phyloP scores from a whole-genome alignment of 495 filamentous ascomycete species.

The Talaromyces wortmannii region DNA sequence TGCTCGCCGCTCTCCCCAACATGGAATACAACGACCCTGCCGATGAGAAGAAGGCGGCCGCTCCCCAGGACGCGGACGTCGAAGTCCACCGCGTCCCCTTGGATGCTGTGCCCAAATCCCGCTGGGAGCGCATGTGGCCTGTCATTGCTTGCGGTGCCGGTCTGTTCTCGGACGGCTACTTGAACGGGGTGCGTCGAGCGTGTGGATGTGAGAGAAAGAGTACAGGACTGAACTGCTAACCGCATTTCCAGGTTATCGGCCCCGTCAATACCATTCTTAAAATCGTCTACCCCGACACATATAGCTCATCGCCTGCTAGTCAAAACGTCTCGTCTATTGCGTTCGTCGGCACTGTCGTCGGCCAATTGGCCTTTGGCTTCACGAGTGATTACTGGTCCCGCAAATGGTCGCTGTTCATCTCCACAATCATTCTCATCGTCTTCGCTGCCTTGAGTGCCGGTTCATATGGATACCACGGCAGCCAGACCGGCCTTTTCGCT shows the following conservation, averaged over 20 bases:
- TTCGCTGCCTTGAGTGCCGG: constrained; percentile 76
- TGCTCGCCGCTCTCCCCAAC: neutral
- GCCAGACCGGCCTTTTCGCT: constrained; percentile 61
- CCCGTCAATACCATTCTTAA: constrained; percentile 66
- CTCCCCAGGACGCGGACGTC: constrained; percentile 2
- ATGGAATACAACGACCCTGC: constrained; percentile 17
- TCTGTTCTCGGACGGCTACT: constrained; percentile 84
- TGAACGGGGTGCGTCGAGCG: constrained; percentile 58
- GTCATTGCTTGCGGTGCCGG: constrained; percentile 82
- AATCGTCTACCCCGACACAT: constrained; percentile 55
- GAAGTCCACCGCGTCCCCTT: constrained; percentile 22
- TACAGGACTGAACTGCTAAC: neutral
- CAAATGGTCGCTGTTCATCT: constrained; percentile 71
- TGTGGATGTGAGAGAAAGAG: neutral
- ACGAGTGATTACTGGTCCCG: constrained; percentile 78
- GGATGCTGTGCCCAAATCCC: constrained; percentile 33
- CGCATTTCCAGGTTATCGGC: constrained; percentile 61
- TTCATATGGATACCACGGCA: constrained; percentile 62
- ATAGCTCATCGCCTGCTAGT: constrained; percentile 56
- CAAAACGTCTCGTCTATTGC: constrained; percentile 71
- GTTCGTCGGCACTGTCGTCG: constrained; percentile 84
- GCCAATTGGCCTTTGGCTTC: constrained; percentile 77
- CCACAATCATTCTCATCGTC: constrained; percentile 74
- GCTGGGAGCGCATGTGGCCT: constrained; percentile 58
- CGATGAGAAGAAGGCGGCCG: neutral